These are phyloP conservation scores for Fusarium illudens DNA, from an alignment of 2,329 filamentous ascomycete genomes.

Conservation along the genomic window DNA sequence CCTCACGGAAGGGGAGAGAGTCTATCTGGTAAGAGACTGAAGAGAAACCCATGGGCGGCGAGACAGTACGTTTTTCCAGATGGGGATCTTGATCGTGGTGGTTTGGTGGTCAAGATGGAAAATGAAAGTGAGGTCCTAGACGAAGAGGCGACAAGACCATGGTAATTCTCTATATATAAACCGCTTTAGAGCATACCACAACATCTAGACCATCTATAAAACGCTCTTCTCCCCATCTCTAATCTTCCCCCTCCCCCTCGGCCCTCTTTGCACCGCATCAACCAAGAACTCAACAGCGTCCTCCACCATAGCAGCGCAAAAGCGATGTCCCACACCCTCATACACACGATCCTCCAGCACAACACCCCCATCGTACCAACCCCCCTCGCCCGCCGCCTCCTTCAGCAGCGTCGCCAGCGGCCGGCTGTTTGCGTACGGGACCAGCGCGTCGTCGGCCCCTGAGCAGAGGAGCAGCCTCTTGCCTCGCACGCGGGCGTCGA, in stretches of 20 bases:
- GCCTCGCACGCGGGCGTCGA: conserved; percentile 61
- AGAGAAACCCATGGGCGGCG: conserved; percentile 59
- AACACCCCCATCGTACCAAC: conserved; percentile 66
- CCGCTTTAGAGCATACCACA: not conserved
- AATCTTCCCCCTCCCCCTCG: conserved; percentile 35
- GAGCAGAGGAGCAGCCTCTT: conserved; percentile 73
- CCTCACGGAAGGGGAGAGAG: conserved; percentile 59
- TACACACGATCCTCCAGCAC: conserved; percentile 73
- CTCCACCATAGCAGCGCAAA: conserved; percentile 70
- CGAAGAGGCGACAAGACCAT: conserved; percentile 51
- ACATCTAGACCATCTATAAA: conserved; percentile 24
- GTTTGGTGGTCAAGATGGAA: conserved; percentile 47
- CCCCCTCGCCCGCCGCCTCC: conserved; percentile 52
- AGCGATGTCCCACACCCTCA: conserved; percentile 73
- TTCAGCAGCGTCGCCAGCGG: conserved; percentile 71
- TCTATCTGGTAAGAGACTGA: conserved; percentile 58
- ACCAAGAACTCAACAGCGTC: conserved; percentile 72
- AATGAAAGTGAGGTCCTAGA: conserved; percentile 53
- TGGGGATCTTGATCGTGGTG: conserved; percentile 47
- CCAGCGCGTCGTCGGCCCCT: conserved; percentile 74
- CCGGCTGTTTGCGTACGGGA: conserved; percentile 69
- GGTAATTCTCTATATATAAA: conserved; percentile 40
- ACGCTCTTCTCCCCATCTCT: conserved; percentile 46
- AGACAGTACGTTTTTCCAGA: conserved; percentile 56
- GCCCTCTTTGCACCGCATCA: conserved; percentile 51